Evolutionary conservation across 345 rosid genomes (phyloP).

Genomic region (Cardamine resedifolia): DNA sequence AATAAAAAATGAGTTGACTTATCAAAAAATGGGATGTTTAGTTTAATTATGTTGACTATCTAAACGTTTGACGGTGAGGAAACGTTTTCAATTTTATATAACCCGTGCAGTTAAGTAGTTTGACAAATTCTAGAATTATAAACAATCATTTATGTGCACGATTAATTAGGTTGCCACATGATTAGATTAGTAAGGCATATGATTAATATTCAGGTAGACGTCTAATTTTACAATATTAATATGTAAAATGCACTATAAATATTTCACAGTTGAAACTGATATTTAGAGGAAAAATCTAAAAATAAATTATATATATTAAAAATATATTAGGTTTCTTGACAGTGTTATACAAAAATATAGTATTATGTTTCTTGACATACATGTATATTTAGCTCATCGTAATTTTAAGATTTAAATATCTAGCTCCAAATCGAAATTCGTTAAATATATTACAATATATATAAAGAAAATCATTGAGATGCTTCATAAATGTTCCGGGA

Average conservation of each 20-base stretch:
- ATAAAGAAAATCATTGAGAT: not conserved
- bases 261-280: not conserved
- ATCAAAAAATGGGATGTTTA: not conserved
- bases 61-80: not conserved
- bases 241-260: not conserved
- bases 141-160: not conserved
- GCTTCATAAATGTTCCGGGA: no score
- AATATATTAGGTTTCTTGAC: no score
- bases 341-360: no score
- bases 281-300: not conserved
- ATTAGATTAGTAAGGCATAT: not conserved
- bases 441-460: no score
- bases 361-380: no score
- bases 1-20: not conserved
- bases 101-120: not conserved
- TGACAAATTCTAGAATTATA: not conserved
- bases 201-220: not conserved
- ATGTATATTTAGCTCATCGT: no score
- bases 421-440: no score
- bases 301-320: no score
- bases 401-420: no score
- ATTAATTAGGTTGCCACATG: not conserved
- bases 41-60: not conserved
- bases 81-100: not conserved
- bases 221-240: not conserved